Evolutionary conservation across 192 early-diverging fungal genomes (phyloP), one percentile per base, ranked within the genome.

Genomic region (Backusella mclennaniae): DNA sequence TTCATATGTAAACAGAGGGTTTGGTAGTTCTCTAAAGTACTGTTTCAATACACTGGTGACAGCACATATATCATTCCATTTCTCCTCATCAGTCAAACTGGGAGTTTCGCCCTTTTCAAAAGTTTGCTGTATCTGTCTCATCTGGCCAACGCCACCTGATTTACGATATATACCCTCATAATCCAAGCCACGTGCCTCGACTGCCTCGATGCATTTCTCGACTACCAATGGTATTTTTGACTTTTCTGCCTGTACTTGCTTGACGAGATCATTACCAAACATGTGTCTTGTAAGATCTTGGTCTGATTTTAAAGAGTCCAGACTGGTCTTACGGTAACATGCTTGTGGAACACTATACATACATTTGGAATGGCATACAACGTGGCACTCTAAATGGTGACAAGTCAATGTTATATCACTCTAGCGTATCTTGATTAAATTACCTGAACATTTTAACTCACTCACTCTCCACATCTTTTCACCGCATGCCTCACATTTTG

Each of bases 81-180:
- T 73, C 67, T 79, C 75, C 17, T 86, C 82, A 67, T 86, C 86
- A 44, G 83, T 80, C 6, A 85, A 74, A 17, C 88, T 87, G 0
- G 86, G 78, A 0, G 79, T 59, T 31, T 89, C 80, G 2, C 88
- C 82, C 21, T 85, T 63, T 66, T 90, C 83, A 66, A 93, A 90
- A 21, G 90, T 87, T 44, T 90, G 81, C 41, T 91, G 88, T 29
- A 95, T 84, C 35, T 83, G 82, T 56, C 89, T 81, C 71, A 90
- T 90, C 29, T 93, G 90, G 52, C 86, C 87, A 21, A 89, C 89
- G 63, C 91, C 89, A 9, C 92, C 94, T 0, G 92, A 93, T 74
- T 91, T 90, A 38, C 94, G 93, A 73, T 95, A 95, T 17, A 95
- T 90, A 36, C 94, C 94, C 79, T 95, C 86, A 73, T 84, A 92